A percentile compares a stretch with the other conserved stretches of the same genome.
Evolutionary conservation across 2,329 filamentous ascomycete species (phyloP).

Genomic region (Phialophora tarda): DNA sequence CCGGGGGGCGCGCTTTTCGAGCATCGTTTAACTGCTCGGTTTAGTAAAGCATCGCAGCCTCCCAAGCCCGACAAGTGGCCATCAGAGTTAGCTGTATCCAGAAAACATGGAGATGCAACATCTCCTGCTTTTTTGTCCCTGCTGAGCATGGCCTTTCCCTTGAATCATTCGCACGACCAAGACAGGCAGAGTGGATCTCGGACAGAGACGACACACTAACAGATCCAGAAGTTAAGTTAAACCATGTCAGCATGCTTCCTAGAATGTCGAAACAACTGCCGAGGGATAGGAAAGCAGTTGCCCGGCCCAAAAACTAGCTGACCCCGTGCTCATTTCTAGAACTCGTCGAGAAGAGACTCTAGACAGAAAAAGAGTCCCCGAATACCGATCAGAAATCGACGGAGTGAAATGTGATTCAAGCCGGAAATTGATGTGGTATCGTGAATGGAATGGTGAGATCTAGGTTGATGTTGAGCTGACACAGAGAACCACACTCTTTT

Average conservation of each 20-base stretch:
- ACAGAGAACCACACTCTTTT: constrained; percentile 1
- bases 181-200: no score
- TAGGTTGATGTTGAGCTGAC: neutral
- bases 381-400: neutral
- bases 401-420: neutral
- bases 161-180: neutral
- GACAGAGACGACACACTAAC: neutral
- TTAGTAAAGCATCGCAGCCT: neutral
- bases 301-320: no score
- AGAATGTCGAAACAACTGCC: no score
- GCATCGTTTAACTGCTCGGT: no score
- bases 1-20: no score
- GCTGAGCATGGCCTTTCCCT: neutral
- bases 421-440: neutral
- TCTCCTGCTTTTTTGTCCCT: neutral
- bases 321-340: no score
- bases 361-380: no score
- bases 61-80: neutral
- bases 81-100: neutral
- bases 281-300: no score
- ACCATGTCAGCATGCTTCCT: neutral
- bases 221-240: neutral
- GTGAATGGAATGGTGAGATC: neutral
- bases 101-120: neutral
- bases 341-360: no score